Evolutionary conservation across 31 red algal species (phyloP), one percentile per base, ranked within the genome.

Genomic region (Odonthalia washingtoniensis): DNA sequence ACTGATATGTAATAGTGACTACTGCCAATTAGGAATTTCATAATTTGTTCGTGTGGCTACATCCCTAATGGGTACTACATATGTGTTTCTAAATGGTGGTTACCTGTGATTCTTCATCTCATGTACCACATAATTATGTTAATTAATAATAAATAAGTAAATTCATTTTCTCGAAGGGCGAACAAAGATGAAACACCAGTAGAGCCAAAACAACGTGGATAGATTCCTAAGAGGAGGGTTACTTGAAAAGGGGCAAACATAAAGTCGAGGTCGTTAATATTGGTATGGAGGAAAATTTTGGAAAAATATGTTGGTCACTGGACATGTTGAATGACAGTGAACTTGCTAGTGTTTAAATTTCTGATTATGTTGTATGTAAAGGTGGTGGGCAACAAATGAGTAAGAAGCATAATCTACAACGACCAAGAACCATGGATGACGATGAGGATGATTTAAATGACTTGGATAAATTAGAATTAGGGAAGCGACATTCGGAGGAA

Each of bases 401-500:
- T n/a, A 37, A 26, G 43, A 67, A 45, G 52, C n/a, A n/a, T n/a
- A n/a, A n/a, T n/a, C 16, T 42, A 49, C 3, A 53, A 40, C 34
- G 65, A 77, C 1, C 74, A 52, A 1, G 61, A 70, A 64, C 24
- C 70, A 61, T 40, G 18, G 31, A 70, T 17, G 68, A 44, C 1
- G 77, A 72, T 14, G 87, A 90, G 38, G 87, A 82, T 32, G 87
- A 90, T 37, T 65, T 90, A 9, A 78, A 90, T 65, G 79, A 90
- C 49, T 28, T 90, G 24, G 87, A 90, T 53, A 83, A 77, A 17
- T 52, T 90, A 66, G 40, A 69, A 26, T 31, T 72, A 24, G 81
- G 81, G 53, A 39, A 44, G 4, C 57, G n/a, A 3, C 52, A 81
- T 24, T 78, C 74, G 3, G 78, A 81, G 9, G 61, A 81, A 17